Evolutionary conservation across 1,284 basidiomycete species (phyloP).

Genomic region (Caloboletus inedulis): DNA sequence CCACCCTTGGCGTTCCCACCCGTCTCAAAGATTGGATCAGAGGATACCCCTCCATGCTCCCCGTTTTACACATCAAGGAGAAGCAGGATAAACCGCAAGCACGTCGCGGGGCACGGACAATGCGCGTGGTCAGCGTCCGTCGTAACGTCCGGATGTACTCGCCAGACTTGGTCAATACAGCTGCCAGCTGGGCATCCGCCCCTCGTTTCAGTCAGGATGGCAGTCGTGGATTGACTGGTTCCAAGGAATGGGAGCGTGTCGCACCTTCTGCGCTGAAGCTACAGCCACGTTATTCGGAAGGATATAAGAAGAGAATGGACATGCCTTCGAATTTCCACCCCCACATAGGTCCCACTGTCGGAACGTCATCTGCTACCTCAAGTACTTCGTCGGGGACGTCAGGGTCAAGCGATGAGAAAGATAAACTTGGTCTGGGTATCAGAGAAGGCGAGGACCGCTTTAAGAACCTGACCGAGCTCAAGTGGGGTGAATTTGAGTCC

Average conservation of each 20-base stretch:
- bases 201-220: constrained; percentile 29
- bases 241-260: constrained; percentile 74
- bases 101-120: constrained; percentile 68
- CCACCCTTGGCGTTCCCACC: constrained; percentile 66
- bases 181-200: constrained; percentile 64
- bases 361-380: constrained; percentile 26
- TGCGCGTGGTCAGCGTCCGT: constrained; percentile 68
- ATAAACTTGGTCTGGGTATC: constrained; percentile 29
- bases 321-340: constrained; percentile 58
- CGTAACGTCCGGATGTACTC: constrained; percentile 82
- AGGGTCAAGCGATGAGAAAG: constrained; percentile 30
- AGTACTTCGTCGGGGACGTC: constrained; percentile 30
- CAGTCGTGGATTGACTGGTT: constrained; percentile 46
- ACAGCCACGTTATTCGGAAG: constrained; percentile 60
- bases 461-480: constrained; percentile 75
- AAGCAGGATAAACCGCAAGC: constrained; percentile 51
- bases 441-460: constrained; percentile 62
- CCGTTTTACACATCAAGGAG: constrained; percentile 35
- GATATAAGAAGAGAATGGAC: constrained; percentile 70
- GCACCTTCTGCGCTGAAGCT: constrained; percentile 55
- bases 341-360: constrained; percentile 34
- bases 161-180: constrained; percentile 70
- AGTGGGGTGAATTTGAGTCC: constrained; percentile 85
- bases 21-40: constrained; percentile 84
- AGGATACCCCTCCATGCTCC: constrained; percentile 73